Percentiles rank a stretch among this genome's conserved stretches.
Evolutionary conservation across 2,329 filamentous ascomycete species (phyloP).

Genomic region (Neocatenulostroma microsporum): DNA sequence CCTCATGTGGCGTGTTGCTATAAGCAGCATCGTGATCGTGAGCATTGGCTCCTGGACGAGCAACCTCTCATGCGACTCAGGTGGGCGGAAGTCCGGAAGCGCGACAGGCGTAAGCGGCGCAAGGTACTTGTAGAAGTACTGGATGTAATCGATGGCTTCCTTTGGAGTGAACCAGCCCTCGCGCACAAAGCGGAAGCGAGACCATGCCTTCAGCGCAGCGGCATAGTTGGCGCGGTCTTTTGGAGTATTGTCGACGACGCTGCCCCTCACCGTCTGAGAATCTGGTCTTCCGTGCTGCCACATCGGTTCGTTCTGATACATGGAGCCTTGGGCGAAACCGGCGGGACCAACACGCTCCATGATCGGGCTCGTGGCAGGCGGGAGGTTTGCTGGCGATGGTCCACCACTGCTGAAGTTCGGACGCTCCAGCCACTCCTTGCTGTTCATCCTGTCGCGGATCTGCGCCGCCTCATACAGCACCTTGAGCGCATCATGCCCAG

Average conservation of each 20-base stretch:
- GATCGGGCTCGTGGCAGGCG: slow-evolving; percentile 19
- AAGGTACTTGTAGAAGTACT: slow-evolving; percentile 90
- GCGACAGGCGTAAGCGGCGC: slow-evolving; percentile 91
- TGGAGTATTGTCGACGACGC: slow-evolving; percentile 15
- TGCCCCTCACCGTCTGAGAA: slow-evolving; percentile 8
- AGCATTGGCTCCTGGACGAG: slow-evolving; percentile 89
- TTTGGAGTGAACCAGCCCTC: slow-evolving; percentile 93
- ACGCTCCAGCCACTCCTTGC: slow-evolving; percentile 16
- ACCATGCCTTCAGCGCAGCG: slow-evolving; percentile 79
- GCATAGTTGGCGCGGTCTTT: slow-evolving; percentile 34
- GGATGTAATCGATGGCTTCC: slow-evolving; percentile 88
- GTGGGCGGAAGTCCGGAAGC: slow-evolving; percentile 78
- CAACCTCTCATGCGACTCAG: slow-evolving; percentile 69
- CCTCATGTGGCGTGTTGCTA: slow-evolving; percentile 77
- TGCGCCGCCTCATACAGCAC: slow-evolving; percentile 77
- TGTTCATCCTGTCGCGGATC: slow-evolving; percentile 36
- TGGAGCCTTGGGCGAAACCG: slow-evolving; percentile 16
- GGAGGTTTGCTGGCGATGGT: slow-evolving; percentile 15
- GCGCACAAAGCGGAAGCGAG: slow-evolving; percentile 85
- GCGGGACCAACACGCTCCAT: slow-evolving; percentile 13
- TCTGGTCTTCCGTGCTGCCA: slow-evolving; percentile 13
- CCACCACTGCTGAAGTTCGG: slow-evolving; percentile 21
- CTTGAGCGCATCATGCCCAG: slow-evolving; percentile 86
- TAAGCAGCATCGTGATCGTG: slow-evolving; percentile 82
- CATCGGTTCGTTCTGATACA: too few relatives aligned